phyloP scores from a whole-genome alignment of 2,329 filamentous ascomycete species.

The Cercospora nicotianae region DNA sequence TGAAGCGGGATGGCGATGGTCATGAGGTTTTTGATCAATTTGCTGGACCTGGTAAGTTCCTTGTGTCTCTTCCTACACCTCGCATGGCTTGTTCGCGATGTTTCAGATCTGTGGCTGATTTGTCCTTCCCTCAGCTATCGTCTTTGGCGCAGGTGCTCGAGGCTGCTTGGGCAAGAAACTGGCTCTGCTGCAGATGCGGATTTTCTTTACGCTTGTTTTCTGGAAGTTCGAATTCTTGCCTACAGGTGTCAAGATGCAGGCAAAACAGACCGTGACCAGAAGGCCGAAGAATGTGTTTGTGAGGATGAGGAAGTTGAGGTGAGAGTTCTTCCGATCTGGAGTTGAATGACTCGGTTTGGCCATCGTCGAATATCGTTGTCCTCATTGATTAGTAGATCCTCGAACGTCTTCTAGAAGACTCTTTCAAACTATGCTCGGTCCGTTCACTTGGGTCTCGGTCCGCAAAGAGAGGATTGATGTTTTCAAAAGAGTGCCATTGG shows the following conservation, averaged over 20 bases:
- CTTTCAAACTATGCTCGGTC: background rate
- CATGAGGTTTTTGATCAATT: background rate
- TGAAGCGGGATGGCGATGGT: background rate
- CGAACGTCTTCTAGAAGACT: background rate
- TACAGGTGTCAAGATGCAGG: background rate
- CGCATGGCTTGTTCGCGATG: no score
- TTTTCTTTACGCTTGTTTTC: constrained; percentile 3
- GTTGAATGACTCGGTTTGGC: background rate
- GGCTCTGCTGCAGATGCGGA: constrained; percentile 10
- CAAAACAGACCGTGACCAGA: background rate
- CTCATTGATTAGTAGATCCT: background rate
- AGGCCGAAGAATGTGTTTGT: constrained; percentile 2
- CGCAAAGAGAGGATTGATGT: background rate
- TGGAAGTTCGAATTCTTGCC: constrained; percentile 33
- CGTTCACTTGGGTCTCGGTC: background rate
- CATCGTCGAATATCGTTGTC: background rate
- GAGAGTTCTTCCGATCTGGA: background rate
- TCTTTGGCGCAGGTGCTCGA: constrained; percentile 7
- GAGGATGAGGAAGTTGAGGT: background rate
- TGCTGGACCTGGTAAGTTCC: background rate
- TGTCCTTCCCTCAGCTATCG: background rate
- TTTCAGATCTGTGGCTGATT: background rate
- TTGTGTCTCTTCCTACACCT: no score
- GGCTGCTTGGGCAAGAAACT: constrained; percentile 9
- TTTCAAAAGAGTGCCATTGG: background rate